These are phyloP conservation scores for Penicillium sp. DNA, from an alignment of 2,329 filamentous ascomycete species.

Conservation along the genomic window DNA sequence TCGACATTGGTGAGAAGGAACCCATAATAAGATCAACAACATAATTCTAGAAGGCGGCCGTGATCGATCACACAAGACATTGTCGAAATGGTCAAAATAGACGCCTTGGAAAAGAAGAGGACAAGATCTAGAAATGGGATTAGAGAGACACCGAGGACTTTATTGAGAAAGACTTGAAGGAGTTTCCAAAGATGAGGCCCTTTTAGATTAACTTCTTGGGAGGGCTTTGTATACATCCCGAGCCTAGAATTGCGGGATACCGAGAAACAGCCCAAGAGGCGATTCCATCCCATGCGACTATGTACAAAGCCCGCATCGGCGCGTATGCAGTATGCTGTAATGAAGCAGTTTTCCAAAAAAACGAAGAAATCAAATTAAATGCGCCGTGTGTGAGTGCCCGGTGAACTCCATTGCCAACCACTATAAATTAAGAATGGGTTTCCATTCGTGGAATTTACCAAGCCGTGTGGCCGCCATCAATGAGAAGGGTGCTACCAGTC, in stretches of 20 bases:
- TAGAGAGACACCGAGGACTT: too few species aligned
- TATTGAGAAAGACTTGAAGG: too few species aligned
- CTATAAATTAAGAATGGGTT: neutral
- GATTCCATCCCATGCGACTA: neutral
- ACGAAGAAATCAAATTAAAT: neutral
- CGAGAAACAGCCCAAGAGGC: neutral
- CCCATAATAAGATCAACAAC: too few species aligned
- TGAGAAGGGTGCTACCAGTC: slow-evolving; percentile 66
- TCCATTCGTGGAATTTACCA: slow-evolving; percentile 30
- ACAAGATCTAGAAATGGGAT: too few species aligned
- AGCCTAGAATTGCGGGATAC: neutral
- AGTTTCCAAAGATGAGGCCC: too few species aligned
- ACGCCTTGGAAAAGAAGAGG: too few species aligned
- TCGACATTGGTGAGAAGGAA: too few species aligned
- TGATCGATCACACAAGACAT: too few species aligned
- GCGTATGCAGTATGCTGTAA: neutral
- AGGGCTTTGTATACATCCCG: neutral
- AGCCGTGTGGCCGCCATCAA: slow-evolving; percentile 67
- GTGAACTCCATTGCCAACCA: neutral
- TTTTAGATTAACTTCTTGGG: too few species aligned
- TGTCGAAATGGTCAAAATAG: too few species aligned
- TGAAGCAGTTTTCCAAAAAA: neutral
- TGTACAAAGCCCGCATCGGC: neutral
- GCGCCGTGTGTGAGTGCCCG: neutral
- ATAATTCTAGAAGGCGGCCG: too few species aligned